Base-by-base conservation (phyloP, 2,329 filamentous ascomycete genomes). In the Trichocomaceae sp. region DNA sequence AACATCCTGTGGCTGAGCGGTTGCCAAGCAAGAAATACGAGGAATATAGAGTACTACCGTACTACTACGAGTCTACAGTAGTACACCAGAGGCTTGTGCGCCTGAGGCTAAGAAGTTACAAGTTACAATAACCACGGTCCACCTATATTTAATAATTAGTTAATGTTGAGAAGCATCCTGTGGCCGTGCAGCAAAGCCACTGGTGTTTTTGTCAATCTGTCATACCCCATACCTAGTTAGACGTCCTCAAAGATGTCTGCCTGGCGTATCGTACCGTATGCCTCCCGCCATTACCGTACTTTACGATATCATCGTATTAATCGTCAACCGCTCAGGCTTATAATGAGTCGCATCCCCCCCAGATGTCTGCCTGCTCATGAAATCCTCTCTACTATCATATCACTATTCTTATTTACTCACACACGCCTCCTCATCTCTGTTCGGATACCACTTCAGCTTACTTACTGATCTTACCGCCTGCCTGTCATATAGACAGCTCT, bases 221-320 rank as follows among this genome's bases (percentile, higher is more conserved):
- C 23, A 26, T 26, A 26, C n/a, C n/a, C n/a, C n/a, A n/a, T n/a
- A n/a, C n/a, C n/a, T n/a, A n/a, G n/a, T n/a, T n/a, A n/a, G n/a
- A n/a, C 23, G 23, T 26, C 4, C 23, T 26, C 23, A 26, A 35
- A 46, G 42, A 3, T 6, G 17, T 42, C 39, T 10, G 39, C 19
- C 39, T 17, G 7, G 20, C 19, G 39, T 42, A 42, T 22, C 39
- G 9, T 39, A 17, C 15, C n/a, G 35, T 39, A 39, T 39, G 49
- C 37, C 31, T 35, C 39, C 39, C 17, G 9, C 31, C 23, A 22
- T 22, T 47, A 47, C 46, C 49, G 50, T 52, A 52, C 50, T 35
- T 52, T 49, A 56, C 54, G 19, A 47, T 49, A 52, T 44, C 23
- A 47, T 47, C 39, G n/a, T 17, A 42, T 17, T 20, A 9, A 42